These are phyloP conservation scores for Beta macrorhiza DNA, from an alignment of 179 eudicot species.

Conservation along the genomic window DNA sequence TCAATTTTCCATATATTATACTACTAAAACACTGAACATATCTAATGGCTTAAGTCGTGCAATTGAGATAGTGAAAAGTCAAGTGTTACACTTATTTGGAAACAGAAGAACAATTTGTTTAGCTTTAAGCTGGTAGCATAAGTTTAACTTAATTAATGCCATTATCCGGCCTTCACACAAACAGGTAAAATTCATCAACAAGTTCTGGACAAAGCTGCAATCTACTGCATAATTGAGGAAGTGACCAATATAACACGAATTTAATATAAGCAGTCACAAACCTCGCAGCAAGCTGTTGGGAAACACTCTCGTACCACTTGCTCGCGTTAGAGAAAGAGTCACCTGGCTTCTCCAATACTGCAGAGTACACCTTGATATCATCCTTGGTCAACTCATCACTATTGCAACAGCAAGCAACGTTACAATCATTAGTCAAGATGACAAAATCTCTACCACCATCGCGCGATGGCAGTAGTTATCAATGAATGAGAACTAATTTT, in stretches of 20 bases:
- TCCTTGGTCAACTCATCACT: slow-evolving; percentile 71
- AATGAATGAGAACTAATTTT: too few relatives aligned
- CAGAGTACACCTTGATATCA: slow-evolving; percentile 83
- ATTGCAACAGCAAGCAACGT: not conserved
- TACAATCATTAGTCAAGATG: not conserved
- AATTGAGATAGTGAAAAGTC: too few relatives aligned
- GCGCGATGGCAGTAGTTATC: not conserved
- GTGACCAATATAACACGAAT: not conserved
- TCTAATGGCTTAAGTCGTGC: too few relatives aligned
- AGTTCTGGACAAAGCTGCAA: not conserved
- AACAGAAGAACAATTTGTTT: too few relatives aligned
- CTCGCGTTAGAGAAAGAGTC: slow-evolving; percentile 63
- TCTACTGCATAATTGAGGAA: not conserved
- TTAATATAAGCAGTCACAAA: slow-evolving; percentile 13
- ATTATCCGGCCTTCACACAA: not conserved
- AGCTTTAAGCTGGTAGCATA: not conserved
- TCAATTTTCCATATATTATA: too few relatives aligned
- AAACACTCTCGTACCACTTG: slow-evolving; percentile 68
- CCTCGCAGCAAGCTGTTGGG: slow-evolving; percentile 62
- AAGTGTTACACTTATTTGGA: too few relatives aligned
- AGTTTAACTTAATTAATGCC: not conserved
- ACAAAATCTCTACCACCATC: not conserved
- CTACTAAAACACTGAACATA: too few relatives aligned
- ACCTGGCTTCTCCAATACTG: slow-evolving; percentile 55
- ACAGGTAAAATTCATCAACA: too few relatives aligned